Percentiles rank a stretch among this genome's conserved stretches.
Conservation (phyloP, 2,329 filamentous ascomycete species). For the Mycogone perniciosa region DNA sequence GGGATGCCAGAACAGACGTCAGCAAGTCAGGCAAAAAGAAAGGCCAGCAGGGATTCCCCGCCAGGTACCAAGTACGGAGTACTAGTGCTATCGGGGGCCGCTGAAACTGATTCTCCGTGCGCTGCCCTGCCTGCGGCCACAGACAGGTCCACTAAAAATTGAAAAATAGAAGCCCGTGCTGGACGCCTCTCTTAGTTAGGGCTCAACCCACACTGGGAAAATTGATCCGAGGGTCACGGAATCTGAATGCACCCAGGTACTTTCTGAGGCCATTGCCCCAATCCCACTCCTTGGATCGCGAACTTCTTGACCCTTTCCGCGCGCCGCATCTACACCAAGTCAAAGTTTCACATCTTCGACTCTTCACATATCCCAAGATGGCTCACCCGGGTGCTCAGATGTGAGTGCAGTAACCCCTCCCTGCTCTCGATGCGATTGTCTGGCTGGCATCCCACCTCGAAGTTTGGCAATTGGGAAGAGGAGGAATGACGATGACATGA, state of each 20-base stretch:
- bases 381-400: slow-evolving; percentile 56
- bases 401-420: slow-evolving; percentile 37
- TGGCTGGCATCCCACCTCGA: too few relatives aligned
- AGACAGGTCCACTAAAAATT: not conserved
- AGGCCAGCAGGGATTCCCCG: not conserved
- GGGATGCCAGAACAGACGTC: slow-evolving; percentile 8
- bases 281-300: slow-evolving; percentile 7
- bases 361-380: slow-evolving; percentile 41
- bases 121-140: not conserved
- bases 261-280: slow-evolving; percentile 7
- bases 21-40: not conserved
- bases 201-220: slow-evolving; percentile 26
- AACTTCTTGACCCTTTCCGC: slow-evolving; percentile 11
- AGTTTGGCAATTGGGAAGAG: not conserved
- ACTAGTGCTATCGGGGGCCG: slow-evolving; percentile 12
- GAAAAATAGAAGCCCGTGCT: not conserved
- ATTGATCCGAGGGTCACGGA: slow-evolving; percentile 14
- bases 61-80: not conserved
- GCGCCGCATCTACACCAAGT: slow-evolving; percentile 24
- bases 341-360: slow-evolving; percentile 21
- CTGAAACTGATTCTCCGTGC: slow-evolving; percentile 18
- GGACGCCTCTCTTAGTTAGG: slow-evolving; percentile 18
- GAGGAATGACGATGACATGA: not conserved
- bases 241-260: not conserved
- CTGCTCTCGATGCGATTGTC: not conserved